Evolutionary conservation across 768 basidiomycete species (phyloP).

Genomic region (Dendrothele bispora): DNA sequence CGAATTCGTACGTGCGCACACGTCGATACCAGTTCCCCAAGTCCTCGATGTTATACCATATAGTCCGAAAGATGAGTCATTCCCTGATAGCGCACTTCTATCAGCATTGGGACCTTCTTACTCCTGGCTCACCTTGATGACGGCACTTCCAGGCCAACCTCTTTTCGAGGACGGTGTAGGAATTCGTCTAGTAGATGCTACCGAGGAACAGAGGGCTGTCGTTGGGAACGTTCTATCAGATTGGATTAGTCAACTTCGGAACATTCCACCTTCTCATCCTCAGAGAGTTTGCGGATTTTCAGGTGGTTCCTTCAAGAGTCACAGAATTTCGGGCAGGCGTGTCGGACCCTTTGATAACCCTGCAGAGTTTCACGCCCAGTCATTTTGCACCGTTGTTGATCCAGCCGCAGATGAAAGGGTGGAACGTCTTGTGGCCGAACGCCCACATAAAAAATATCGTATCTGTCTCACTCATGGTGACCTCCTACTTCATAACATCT

Average conservation of each 20-base stretch:
- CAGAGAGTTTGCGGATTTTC: constrained; percentile 12
- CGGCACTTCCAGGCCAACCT: constrained; percentile 2
- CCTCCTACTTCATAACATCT: constrained; percentile 34
- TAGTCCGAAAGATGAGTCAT: too few relatives aligned
- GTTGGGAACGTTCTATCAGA: constrained; percentile 5
- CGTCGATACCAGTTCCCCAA: constrained; percentile 2
- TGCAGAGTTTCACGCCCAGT: constrained; percentile 9
- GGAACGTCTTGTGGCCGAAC: constrained; percentile 6
- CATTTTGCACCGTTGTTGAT: neutral
- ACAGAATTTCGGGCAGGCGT: constrained; percentile 5
- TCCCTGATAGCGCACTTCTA: too few relatives aligned
- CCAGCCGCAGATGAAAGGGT: constrained; percentile 4
- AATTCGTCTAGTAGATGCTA: neutral
- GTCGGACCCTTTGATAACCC: constrained; percentile 9
- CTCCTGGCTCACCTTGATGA: constrained; percentile 1
- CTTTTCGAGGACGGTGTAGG: constrained; percentile 6
- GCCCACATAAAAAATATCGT: constrained; percentile 8
- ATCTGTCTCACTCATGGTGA: constrained; percentile 34
- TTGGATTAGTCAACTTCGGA: constrained; percentile 11
- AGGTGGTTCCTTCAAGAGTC: constrained; percentile 8
- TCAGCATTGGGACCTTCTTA: neutral
- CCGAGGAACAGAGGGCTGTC: constrained; percentile 2
- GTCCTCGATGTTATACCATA: constrained; percentile 4
- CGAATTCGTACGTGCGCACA: neutral
- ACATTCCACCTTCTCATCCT: constrained; percentile 5